Conservation (phyloP, 2,329 filamentous ascomycete genomes). For the Sporothrix mexicana region DNA sequence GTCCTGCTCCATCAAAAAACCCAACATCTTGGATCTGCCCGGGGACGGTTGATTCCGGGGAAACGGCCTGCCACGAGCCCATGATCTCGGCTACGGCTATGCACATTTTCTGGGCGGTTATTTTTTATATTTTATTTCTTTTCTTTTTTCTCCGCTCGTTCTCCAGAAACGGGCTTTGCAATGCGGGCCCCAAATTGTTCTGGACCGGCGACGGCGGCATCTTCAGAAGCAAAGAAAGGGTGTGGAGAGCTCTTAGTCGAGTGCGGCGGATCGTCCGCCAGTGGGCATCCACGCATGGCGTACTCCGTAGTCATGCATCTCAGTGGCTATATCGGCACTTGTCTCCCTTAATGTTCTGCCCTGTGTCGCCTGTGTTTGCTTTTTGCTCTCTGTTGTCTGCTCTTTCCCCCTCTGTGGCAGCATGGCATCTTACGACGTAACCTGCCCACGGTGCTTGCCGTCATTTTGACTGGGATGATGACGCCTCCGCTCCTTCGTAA, state of each 20-base stretch:
- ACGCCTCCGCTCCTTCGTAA: conserved; percentile 1
- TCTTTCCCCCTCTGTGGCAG: background rate
- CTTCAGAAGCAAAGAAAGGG: background rate
- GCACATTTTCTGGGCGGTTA: background rate
- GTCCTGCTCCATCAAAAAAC: background rate
- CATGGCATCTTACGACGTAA: background rate
- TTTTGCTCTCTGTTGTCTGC: background rate
- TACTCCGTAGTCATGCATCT: background rate
- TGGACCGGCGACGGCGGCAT: background rate
- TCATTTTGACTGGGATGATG: background rate
- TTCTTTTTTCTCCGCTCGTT: background rate
- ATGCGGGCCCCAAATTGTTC: background rate
- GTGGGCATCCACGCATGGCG: background rate
- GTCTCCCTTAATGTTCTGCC: background rate
- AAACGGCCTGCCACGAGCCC: background rate
- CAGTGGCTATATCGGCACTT: background rate
- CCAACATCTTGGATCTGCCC: conserved; percentile 1
- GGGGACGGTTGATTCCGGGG: conserved; percentile 8
- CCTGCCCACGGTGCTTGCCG: background rate
- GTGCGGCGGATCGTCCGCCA: background rate
- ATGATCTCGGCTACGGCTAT: conserved; percentile 21
- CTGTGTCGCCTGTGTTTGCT: background rate
- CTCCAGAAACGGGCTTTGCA: background rate
- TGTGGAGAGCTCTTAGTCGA: conserved; percentile 2
- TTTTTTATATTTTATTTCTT: background rate